Conservation (phyloP, 441 rosid species). For the Macaranga tanarius region DNA sequence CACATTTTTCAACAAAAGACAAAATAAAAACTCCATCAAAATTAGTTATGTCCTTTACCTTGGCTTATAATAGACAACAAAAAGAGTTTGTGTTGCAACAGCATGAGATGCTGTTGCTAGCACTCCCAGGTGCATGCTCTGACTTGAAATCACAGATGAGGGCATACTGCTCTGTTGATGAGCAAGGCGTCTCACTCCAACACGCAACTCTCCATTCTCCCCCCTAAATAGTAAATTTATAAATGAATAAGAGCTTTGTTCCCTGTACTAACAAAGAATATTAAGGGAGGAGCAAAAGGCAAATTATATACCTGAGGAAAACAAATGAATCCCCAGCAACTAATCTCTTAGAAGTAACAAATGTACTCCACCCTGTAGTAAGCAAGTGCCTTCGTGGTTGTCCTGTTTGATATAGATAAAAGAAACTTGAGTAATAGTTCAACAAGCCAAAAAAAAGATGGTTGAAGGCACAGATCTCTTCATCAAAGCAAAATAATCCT, state of each 20-base stretch:
- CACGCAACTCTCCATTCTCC: constrained; percentile 65
- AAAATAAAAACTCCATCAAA: neutral
- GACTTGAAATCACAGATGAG: constrained; percentile 89
- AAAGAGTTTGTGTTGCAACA: constrained; percentile 61
- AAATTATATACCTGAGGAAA: constrained; percentile 66
- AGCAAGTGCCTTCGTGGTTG: constrained; percentile 96
- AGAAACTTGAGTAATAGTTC: neutral
- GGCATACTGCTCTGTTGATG: constrained; percentile 74
- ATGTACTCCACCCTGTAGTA: constrained; percentile 98
- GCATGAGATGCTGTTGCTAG: constrained; percentile 99
- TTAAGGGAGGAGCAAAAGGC: neutral
- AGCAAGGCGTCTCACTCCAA: constrained; percentile 76
- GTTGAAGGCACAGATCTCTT: neutral
- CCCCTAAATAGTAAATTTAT: constrained; percentile 45
- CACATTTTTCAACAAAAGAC: neutral
- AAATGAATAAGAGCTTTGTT: constrained; percentile 5
- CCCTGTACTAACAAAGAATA: constrained; percentile 9
- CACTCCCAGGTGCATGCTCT: constrained; percentile 97
- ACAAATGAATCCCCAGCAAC: constrained; percentile 94
- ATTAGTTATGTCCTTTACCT: constrained; percentile 41
- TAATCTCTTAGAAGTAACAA: constrained; percentile 83
- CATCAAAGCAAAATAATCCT: neutral
- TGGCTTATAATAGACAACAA: constrained; percentile 89
- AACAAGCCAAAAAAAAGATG: neutral
- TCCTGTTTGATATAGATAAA: constrained; percentile 38